phyloP scores from a whole-genome alignment of 1,284 basidiomycete species.

The Marasmius tenuissimus region DNA sequence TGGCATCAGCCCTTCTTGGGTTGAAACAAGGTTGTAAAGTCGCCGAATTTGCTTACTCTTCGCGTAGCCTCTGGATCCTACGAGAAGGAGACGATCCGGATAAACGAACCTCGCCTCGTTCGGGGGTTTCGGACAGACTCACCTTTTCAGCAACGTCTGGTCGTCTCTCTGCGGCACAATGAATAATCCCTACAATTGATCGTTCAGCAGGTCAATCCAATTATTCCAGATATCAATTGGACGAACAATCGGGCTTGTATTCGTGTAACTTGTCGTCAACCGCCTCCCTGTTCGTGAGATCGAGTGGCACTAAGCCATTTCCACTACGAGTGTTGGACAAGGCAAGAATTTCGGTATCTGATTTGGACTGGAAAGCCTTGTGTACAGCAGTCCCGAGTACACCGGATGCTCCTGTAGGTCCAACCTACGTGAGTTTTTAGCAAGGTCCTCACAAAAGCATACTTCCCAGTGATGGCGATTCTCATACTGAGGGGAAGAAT shows the following conservation, averaged over 20 bases:
- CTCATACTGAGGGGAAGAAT: constrained; percentile 11
- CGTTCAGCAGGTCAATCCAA: neutral
- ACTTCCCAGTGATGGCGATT: constrained; percentile 54
- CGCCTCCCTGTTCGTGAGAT: constrained; percentile 54
- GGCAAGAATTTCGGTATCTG: constrained; percentile 48
- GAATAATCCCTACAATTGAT: constrained; percentile 66
- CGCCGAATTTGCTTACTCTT: constrained; percentile 39
- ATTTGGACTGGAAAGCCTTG: constrained; percentile 50
- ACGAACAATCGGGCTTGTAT: constrained; percentile 67
- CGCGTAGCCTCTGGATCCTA: constrained; percentile 68
- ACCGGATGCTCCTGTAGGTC: constrained; percentile 72
- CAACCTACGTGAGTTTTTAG: constrained; percentile 2
- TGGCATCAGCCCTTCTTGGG: too few relatives aligned
- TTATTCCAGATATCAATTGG: neutral
- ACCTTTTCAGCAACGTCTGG: constrained; percentile 85
- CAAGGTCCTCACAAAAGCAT: neutral
- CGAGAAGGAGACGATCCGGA: neutral
- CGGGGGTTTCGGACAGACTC: constrained; percentile 10
- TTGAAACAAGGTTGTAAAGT: too few relatives aligned
- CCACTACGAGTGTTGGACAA: constrained; percentile 63
- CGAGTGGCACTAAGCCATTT: constrained; percentile 53
- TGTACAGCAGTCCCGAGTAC: constrained; percentile 71
- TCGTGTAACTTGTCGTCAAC: constrained; percentile 50
- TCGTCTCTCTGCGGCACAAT: constrained; percentile 82
- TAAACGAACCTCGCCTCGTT: neutral